Evolutionary conservation across 805 yeast species (phyloP).

Genomic region (Suhomyces prunicola): DNA sequence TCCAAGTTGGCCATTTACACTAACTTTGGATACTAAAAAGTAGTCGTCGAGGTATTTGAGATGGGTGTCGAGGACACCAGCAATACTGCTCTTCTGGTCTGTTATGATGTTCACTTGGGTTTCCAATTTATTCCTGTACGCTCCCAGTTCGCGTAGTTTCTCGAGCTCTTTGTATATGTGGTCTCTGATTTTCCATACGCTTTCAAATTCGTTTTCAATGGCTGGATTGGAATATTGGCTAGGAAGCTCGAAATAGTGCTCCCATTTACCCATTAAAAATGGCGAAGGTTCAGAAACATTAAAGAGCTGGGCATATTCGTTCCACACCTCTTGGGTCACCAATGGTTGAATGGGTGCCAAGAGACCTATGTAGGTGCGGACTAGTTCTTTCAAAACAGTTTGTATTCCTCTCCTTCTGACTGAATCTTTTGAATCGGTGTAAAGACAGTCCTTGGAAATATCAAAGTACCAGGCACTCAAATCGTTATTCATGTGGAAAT

Average conservation of each 20-base stretch:
- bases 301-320: constrained; percentile 40
- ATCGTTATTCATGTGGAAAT: constrained; percentile 68
- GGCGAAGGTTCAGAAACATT: constrained; percentile 38
- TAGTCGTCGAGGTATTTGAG: constrained; percentile 35
- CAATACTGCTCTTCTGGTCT: background rate
- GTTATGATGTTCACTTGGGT: constrained; percentile 42
- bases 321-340: constrained; percentile 87
- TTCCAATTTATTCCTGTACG: constrained; percentile 58
- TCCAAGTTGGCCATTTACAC: constrained; percentile 1
- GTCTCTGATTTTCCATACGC: constrained; percentile 48
- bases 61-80: constrained; percentile 13
- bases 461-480: constrained; percentile 86
- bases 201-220: constrained; percentile 43
- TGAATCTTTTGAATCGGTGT: constrained; percentile 58
- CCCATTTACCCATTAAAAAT: constrained; percentile 45
- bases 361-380: constrained; percentile 60
- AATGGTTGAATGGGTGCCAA: constrained; percentile 82
- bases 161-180: constrained; percentile 53
- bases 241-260: constrained; percentile 28
- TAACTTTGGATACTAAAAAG: constrained; percentile 62
- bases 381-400: constrained; percentile 59
- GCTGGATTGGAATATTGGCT: constrained; percentile 28
- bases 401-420: constrained; percentile 56
- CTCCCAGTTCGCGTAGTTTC: constrained; percentile 50
- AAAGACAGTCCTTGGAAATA: constrained; percentile 77